These are phyloP conservation scores for Pseudogymnoascus verrucosus DNA, from an alignment of 2,329 filamentous ascomycete species.

Conservation along the genomic window DNA sequence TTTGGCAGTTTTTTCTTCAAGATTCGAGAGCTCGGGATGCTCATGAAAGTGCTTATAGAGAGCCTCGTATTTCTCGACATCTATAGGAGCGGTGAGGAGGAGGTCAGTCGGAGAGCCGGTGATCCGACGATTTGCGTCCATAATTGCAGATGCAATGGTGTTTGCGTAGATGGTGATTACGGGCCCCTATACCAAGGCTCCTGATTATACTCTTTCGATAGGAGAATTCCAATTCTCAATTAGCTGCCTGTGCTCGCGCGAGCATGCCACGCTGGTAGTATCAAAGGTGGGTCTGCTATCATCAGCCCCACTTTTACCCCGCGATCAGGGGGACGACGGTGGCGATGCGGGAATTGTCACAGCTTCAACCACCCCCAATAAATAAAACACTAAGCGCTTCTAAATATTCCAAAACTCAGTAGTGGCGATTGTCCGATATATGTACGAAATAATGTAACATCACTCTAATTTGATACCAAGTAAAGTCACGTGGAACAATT, in stretches of 20 bases:
- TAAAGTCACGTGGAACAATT: neutral
- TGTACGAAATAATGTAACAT: constrained; percentile 1
- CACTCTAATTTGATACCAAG: neutral
- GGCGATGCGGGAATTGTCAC: neutral
- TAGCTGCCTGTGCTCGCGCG: neutral
- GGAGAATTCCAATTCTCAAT: neutral
- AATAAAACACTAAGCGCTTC: neutral
- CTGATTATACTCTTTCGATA: neutral
- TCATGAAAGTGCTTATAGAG: constrained; percentile 52
- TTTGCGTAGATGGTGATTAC: neutral
- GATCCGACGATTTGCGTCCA: neutral
- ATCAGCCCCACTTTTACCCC: neutral
- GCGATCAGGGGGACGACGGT: neutral
- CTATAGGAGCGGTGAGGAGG: neutral
- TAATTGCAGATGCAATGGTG: neutral
- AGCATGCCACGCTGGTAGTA: neutral
- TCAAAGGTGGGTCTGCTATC: neutral
- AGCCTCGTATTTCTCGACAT: constrained; percentile 35
- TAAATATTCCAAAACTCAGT: neutral
- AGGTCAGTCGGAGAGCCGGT: neutral
- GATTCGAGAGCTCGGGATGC: constrained; percentile 51
- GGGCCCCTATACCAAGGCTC: neutral
- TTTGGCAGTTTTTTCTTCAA: constrained; percentile 45
- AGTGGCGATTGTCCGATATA: neutral
- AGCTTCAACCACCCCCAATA: neutral